A percentile compares a stretch with the other conserved stretches of the same genome.
Evolutionary conservation across 371 early-diverging fungal genomes (phyloP).

Genomic region (Cokeromyces recurvatus): DNA sequence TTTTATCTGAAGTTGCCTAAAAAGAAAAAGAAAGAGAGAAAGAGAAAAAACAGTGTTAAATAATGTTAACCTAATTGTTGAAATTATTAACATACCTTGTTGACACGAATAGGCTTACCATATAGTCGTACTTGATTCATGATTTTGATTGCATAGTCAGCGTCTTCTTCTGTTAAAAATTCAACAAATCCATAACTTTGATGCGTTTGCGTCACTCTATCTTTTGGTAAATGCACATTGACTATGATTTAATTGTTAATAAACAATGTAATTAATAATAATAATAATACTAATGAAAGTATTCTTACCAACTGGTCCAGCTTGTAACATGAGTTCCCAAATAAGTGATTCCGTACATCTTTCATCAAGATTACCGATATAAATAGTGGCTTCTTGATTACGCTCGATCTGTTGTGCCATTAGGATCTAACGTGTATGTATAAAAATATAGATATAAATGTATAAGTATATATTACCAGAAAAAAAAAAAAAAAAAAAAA

Average conservation of each 20-base stretch:
- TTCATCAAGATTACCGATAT: slow-evolving; percentile 97
- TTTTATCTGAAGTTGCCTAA: slow-evolving; percentile 84
- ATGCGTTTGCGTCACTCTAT: slow-evolving; percentile 91
- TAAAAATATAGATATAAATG: too few relatives aligned
- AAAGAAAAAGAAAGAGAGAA: background rate
- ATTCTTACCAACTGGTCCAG: slow-evolving; percentile 88
- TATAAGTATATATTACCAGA: too few relatives aligned
- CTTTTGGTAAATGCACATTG: slow-evolving; percentile 95
- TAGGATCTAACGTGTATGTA: too few relatives aligned
- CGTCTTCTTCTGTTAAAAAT: slow-evolving; percentile 91
- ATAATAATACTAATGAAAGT: too few relatives aligned
- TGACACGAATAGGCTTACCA: slow-evolving; percentile 94
- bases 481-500: too few relatives aligned
- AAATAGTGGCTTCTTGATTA: slow-evolving; percentile 95
- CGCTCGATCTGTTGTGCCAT: slow-evolving; percentile 59
- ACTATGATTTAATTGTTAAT: too few relatives aligned
- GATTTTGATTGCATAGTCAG: slow-evolving; percentile 94
- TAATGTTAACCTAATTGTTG: background rate
- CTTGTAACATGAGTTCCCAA: slow-evolving; percentile 98
- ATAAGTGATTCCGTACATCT: slow-evolving; percentile 88
- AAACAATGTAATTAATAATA: too few relatives aligned
- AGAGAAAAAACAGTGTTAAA: too few relatives aligned
- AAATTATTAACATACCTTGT: slow-evolving; percentile 61
- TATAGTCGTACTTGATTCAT: slow-evolving; percentile 95
- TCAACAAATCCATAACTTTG: slow-evolving; percentile 98